Evolutionary conservation across 495 filamentous ascomycete species (phyloP), one percentile per base, ranked within the genome.

Genomic region (Amorphotheca resinae): DNA sequence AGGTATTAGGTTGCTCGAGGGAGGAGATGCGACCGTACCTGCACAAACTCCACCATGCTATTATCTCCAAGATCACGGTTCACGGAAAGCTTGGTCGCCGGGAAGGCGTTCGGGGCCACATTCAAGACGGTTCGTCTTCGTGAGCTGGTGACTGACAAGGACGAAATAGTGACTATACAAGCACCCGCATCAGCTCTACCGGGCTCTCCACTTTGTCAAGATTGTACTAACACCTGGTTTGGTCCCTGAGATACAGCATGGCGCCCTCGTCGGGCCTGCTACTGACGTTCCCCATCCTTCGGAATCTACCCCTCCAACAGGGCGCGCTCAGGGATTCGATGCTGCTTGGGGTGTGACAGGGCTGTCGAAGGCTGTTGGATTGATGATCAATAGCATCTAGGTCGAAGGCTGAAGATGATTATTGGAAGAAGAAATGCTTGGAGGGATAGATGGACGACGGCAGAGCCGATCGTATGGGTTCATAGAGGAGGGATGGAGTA

Each of bases 211-310:
- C n/a, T 22, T 17, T 37, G 4, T 37, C 18, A 21, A 21, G 34
- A 26, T 15, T n/a, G 17, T 41, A 61, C 74, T 50, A 61, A 96
- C 89, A 76, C 69, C 85, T 77, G 57, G 68, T 83, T 65, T 95
- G 91, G 59, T 98, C 88, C 66, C 84, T 80, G 61, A 95, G 71
- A 59, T 82, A 87, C 61, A 95, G 64, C 54, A 73, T 69, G 49
- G 79, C 73, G 57, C 82, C 82, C 64, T 95, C 88, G 56, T 95
- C 89, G 49, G 80, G 78, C 62, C 78, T 81, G 69, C 88, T 95
- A 62, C 74, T 82, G 61, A 96, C 82, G 69, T 83, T 87, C 49
- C 91, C 91, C 91, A 98, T 98, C 44, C 52, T 56, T 38, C 18
- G 30, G 15, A 12, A 12, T 47, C 40, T 55, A 55, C 55, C 55